phyloP scores from a whole-genome alignment of 805 yeast species.

The Danielozyma ontarioensis region DNA sequence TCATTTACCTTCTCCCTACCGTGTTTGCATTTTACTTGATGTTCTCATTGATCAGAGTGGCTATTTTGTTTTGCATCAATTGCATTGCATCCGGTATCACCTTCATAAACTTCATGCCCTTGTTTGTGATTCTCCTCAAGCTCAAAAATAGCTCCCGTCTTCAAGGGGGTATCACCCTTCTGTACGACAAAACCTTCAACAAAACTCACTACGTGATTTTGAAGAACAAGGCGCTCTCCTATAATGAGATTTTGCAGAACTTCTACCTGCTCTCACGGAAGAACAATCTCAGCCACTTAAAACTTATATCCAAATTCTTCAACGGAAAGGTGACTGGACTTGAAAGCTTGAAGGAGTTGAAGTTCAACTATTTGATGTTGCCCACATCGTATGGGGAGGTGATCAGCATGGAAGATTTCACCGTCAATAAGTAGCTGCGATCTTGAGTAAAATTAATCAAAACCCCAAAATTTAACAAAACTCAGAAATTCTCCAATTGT shows the following conservation, averaged over 20 bases:
- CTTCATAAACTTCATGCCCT: conserved; percentile 74
- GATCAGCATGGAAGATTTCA: too few species aligned
- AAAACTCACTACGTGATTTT: conserved; percentile 22
- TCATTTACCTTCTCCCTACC: conserved; percentile 79
- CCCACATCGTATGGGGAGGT: too few species aligned
- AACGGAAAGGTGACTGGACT: conserved; percentile 15
- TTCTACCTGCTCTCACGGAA: conserved; percentile 24
- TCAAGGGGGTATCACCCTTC: conserved; percentile 47
- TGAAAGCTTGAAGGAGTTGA: conserved; percentile 19
- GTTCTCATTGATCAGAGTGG: conserved; percentile 58
- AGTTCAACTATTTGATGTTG: conserved; percentile 30
- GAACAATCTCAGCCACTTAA: conserved; percentile 21
- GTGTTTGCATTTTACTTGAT: conserved; percentile 76
- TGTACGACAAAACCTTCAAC: conserved; percentile 9
- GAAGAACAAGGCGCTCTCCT: conserved; percentile 34
- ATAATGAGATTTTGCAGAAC: conserved; percentile 29
- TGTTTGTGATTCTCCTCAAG: conserved; percentile 75
- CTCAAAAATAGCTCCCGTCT: conserved; percentile 69
- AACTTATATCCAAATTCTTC: conserved; percentile 17
- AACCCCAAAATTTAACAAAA: too few species aligned
- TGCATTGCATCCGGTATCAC: conserved; percentile 57
- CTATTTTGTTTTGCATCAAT: conserved; percentile 44
- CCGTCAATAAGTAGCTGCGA: too few species aligned
- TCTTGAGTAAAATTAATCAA: too few species aligned
- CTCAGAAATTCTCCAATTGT: too few species aligned